These are phyloP conservation scores for Sindora glabra DNA, from an alignment of 306 rosid genomes.

Conservation along the genomic window DNA sequence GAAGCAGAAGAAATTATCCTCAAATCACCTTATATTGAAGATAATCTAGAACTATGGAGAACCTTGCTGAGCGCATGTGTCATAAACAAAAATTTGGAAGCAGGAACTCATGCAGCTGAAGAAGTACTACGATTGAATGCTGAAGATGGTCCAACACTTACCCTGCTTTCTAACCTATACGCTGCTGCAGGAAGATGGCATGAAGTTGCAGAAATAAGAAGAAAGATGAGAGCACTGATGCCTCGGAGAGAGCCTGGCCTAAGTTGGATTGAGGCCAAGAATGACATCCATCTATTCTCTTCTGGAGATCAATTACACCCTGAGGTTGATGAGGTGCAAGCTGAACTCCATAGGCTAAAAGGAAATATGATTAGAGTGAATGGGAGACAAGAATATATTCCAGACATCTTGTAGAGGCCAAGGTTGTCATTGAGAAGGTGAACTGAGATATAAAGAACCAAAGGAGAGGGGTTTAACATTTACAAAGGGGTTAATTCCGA, in stretches of 20 bases:
- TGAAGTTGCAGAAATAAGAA: constrained; percentile 53
- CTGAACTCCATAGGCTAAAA: constrained; percentile 41
- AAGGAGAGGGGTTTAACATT: too few species aligned
- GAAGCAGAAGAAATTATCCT: constrained; percentile 60
- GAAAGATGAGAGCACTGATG: constrained; percentile 38
- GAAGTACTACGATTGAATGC: constrained; percentile 46
- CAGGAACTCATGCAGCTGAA: constrained; percentile 64
- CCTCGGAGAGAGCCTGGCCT: constrained; percentile 60
- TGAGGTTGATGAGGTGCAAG: constrained; percentile 42
- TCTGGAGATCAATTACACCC: constrained; percentile 56
- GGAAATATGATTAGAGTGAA: constrained; percentile 41
- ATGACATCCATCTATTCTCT: constrained; percentile 48
- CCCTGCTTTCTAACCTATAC: constrained; percentile 73
- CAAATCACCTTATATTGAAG: constrained; percentile 46
- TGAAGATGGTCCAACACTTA: constrained; percentile 59
- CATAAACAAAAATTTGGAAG: constrained; percentile 39
- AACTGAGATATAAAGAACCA: too few species aligned
- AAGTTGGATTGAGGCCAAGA: constrained; percentile 73
- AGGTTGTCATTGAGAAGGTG: too few species aligned
- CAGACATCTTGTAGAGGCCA: constrained; percentile 9
- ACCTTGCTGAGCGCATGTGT: constrained; percentile 72
- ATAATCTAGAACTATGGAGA: constrained; percentile 62
- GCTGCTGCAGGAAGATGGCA: constrained; percentile 60
- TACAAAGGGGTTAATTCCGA: too few species aligned
- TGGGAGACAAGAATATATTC: constrained; percentile 12